Percentiles rank a stretch among this genome's conserved stretches.
These are phyloP conservation scores for Cicer yamashitae DNA, from an alignment of 306 rosid species.

Conservation along the genomic window DNA sequence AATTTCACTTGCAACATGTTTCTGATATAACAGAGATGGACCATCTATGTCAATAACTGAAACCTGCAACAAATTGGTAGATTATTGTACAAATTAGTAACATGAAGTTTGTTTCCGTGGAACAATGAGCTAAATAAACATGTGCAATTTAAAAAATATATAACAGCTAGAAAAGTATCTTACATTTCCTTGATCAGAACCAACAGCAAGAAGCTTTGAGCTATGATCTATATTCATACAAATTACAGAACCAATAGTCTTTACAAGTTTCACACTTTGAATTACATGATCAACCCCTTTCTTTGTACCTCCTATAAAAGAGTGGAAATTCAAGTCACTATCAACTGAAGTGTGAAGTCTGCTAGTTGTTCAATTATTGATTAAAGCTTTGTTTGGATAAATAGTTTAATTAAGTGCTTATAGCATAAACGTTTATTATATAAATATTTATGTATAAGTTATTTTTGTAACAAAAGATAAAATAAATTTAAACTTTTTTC, in stretches of 20 bases:
- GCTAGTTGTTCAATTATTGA: not conserved
- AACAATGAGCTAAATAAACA: no score
- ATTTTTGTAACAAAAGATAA: no score
- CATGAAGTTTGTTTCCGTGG: no score
- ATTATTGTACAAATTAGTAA: slow-evolving; percentile 19
- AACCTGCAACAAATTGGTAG: slow-evolving; percentile 60
- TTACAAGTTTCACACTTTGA: slow-evolving; percentile 65
- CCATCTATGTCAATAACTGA: slow-evolving; percentile 74
- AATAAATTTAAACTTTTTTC: no score
- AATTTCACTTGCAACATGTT: slow-evolving; percentile 74
- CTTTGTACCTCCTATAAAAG: slow-evolving; percentile 69
- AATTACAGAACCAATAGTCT: slow-evolving; percentile 70
- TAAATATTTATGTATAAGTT: no score
- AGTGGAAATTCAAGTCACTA: slow-evolving; percentile 16
- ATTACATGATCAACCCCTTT: slow-evolving; percentile 76
- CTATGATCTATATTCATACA: slow-evolving; percentile 60
- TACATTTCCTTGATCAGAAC: slow-evolving; percentile 90
- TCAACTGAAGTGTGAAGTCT: slow-evolving; percentile 23
- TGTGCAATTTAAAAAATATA: not conserved
- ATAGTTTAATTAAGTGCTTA: no score
- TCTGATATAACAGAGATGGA: slow-evolving; percentile 66
- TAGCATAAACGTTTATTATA: no score
- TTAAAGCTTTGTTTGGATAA: not conserved
- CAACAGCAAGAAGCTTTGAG: slow-evolving; percentile 78
- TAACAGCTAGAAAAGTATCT: slow-evolving; percentile 42